Evolutionary conservation across 2,329 filamentous ascomycete species (phyloP), one percentile per base, ranked within the genome.

Genomic region (Colletotrichum sp.): DNA sequence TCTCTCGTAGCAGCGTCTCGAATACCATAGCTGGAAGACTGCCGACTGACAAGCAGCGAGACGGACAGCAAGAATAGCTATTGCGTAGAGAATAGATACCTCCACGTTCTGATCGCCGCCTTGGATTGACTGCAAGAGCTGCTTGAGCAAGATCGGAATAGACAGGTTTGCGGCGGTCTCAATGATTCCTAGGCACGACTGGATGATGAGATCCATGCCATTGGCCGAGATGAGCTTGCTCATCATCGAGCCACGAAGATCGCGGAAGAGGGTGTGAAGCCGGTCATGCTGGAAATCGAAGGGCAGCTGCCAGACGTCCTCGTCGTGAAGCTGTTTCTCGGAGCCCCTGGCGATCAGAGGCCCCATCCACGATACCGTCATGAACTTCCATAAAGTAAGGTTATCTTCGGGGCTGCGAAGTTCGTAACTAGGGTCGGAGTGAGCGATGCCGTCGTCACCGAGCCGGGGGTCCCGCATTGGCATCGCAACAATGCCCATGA

Each of bases 291-390:
- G 95, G 77, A 96, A 98, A 69, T 97, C 94, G 79, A 92, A 94
- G 0, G 93, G 92, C 0, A 98, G 85, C 52, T 90, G 87, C 96
- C 96, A 98, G 3, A 98, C 94, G 81, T 98, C 95, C 48, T 93
- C 90, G 52, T 96, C 93, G 44, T 95, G 86, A 10, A 98, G 86
- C 79, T 95, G 93, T 55, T 92, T 88, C 34, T 87, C 86, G 57
- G 88, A 90, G 2, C 93, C 95, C 28, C 92, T 84, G 2, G 87
- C 85, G 15, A 98, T 95, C 8, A 98, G 85, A 0, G 95, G 93
- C 1, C 88, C 87, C 85, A 98, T 93, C 96, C 96, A 98, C 0
- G 92, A 94, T 32, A 98, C 93, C 8, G 92, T 93, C 91, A 96
- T 94, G 85, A 95, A 98, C 79, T 96, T 94, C 90, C 95, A 96